Evolutionary conservation across 106 monocot species (phyloP).

Genomic region (Dioscorea alata): DNA sequence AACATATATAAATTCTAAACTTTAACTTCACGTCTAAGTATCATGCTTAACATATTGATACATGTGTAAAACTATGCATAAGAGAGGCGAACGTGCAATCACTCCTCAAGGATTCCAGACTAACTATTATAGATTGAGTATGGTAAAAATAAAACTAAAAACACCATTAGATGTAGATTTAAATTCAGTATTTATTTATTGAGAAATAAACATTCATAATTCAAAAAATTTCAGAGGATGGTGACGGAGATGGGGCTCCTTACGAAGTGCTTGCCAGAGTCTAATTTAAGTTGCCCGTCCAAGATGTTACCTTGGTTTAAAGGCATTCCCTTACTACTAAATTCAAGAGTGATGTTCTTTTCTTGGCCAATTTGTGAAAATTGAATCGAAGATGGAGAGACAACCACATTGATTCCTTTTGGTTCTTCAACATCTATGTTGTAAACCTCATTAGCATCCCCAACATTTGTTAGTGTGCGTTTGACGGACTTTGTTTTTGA

Average conservation of each 20-base stretch:
- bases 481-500: neutral
- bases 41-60: no score
- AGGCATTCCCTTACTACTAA: neutral
- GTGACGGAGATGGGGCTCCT: slow-evolving; percentile 10
- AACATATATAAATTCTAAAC: no score
- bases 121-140: no score
- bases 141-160: no score
- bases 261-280: slow-evolving; percentile 10
- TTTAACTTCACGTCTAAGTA: no score
- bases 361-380: slow-evolving; percentile 5
- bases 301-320: neutral
- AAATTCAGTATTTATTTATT: no score
- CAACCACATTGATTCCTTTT: slow-evolving; percentile 11
- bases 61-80: no score
- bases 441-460: slow-evolving; percentile 4
- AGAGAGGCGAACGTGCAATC: no score
- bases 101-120: no score
- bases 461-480: slow-evolving; percentile 22
- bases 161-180: no score
- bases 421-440: slow-evolving; percentile 5
- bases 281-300: slow-evolving; percentile 14
- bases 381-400: slow-evolving; percentile 6
- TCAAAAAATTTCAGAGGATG: neutral
- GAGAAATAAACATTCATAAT: no score
- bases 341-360: slow-evolving; percentile 8